Conservation (phyloP, 2,329 filamentous ascomycete species). For the Cercospora canescens region DNA sequence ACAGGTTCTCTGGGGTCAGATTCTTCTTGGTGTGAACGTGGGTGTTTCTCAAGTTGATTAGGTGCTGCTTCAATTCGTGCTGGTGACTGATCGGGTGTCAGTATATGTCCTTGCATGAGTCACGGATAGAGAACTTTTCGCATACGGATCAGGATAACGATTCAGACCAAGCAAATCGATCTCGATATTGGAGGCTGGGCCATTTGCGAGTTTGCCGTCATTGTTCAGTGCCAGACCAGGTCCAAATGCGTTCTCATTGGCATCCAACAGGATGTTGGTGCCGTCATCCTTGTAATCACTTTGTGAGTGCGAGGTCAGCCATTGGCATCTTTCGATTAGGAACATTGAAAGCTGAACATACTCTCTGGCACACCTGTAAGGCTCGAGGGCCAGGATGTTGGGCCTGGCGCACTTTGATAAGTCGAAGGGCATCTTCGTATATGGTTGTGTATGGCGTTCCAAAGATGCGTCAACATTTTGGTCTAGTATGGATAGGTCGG, state of each 20-base stretch:
- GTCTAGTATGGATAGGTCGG: not conserved
- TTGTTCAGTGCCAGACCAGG: conserved; percentile 65
- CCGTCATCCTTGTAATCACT: conserved; percentile 97
- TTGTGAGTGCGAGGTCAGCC: conserved; percentile 17
- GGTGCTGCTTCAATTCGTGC: conserved; percentile 75
- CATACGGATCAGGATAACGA: conserved; percentile 86
- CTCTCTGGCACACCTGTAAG: conserved; percentile 57
- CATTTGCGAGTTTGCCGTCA: conserved; percentile 50
- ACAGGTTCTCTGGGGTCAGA: conserved; percentile 79
- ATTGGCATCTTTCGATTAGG: conserved; percentile 1
- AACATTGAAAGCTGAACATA: conserved; percentile 54
- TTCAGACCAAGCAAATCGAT: conserved; percentile 82
- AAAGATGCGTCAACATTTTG: conserved; percentile 11
- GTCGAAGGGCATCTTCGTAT: conserved; percentile 44
- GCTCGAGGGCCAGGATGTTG: conserved; percentile 55
- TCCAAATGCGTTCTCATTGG: conserved; percentile 96
- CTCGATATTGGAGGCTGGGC: conserved; percentile 51
- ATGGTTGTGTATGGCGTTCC: conserved; percentile 18
- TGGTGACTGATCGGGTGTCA: conserved; percentile 64
- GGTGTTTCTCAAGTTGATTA: conserved; percentile 86
- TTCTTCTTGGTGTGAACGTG: conserved; percentile 73
- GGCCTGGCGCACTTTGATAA: conserved; percentile 52
- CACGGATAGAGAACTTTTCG: conserved; percentile 1
- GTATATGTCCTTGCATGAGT: conserved; percentile 13
- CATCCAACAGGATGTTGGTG: conserved; percentile 91